Conservation (phyloP, 179 eudicot species). For the Camellia oleifera region DNA sequence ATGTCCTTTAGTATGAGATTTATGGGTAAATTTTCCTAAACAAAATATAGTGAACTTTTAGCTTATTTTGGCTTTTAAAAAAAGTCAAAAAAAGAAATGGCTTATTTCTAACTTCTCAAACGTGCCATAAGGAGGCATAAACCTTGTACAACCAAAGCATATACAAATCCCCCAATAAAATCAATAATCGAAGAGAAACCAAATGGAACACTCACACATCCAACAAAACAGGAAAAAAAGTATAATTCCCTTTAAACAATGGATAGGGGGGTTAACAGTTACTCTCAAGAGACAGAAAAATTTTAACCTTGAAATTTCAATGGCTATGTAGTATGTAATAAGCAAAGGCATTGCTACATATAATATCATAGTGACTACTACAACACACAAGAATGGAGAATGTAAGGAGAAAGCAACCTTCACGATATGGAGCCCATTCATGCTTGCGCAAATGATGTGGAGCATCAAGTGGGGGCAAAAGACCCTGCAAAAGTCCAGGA, state of each 20-base stretch:
- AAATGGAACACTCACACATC: background rate
- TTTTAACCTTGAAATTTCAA: background rate
- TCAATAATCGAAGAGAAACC: background rate
- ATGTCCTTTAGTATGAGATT: background rate
- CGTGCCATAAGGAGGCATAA: background rate
- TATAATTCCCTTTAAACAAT: background rate
- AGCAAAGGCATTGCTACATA: background rate
- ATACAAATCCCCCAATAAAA: background rate
- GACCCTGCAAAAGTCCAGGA: slow-evolving; percentile 49
- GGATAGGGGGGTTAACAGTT: background rate
- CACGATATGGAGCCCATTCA: slow-evolving; percentile 94
- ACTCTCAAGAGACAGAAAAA: too few species aligned
- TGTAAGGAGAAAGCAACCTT: slow-evolving; percentile 45
- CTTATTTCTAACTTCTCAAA: too few species aligned
- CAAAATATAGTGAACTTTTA: too few species aligned
- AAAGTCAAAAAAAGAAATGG: too few species aligned
- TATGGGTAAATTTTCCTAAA: too few species aligned
- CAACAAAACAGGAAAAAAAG: background rate
- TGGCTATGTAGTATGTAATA: background rate
- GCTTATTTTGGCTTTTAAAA: too few species aligned
- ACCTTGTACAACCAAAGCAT: background rate
- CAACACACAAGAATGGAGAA: background rate
- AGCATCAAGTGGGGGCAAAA: slow-evolving; percentile 96
- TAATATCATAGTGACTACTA: background rate
- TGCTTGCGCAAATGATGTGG: slow-evolving; percentile 98